These are phyloP conservation scores for Asterella californica DNA, from an alignment of 225 moss, liverwort and hornwort species.

Conservation along the genomic window DNA sequence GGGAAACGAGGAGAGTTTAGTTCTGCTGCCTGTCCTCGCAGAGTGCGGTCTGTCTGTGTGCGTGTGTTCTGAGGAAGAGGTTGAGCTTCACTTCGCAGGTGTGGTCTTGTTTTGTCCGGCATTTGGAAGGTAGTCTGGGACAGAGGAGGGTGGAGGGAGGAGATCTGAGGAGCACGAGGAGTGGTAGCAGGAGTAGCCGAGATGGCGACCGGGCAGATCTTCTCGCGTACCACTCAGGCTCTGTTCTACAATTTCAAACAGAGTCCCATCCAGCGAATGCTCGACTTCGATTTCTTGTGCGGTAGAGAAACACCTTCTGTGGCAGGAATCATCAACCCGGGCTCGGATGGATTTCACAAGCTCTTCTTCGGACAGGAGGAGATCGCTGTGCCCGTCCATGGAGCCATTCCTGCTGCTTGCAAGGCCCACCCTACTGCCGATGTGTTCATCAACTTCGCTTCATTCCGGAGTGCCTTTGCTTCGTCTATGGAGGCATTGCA, in stretches of 20 bases:
- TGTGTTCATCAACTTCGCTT: slow-evolving; percentile 98
- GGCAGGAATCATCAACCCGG: slow-evolving; percentile 88
- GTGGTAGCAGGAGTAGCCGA: neutral
- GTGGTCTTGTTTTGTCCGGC: neutral
- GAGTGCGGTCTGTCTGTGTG: too few relatives aligned
- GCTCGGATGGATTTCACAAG: slow-evolving; percentile 91
- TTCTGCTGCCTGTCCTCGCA: neutral
- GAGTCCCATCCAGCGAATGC: slow-evolving; percentile 65
- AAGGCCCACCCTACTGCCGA: slow-evolving; percentile 87
- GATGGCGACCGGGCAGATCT: slow-evolving; percentile 81
- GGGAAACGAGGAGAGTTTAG: neutral
- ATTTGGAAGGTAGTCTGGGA: neutral
- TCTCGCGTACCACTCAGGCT: slow-evolving; percentile 84
- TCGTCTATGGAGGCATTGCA: slow-evolving; percentile 87
- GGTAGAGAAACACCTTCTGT: slow-evolving; percentile 68
- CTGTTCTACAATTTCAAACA: slow-evolving; percentile 91
- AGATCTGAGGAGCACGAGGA: neutral
- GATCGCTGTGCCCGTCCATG: slow-evolving; percentile 86
- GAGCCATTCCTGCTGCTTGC: slow-evolving; percentile 67
- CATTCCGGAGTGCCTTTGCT: slow-evolving; percentile 81
- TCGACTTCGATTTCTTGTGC: slow-evolving; percentile 50
- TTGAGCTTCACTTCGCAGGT: neutral
- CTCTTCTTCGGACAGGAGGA: slow-evolving; percentile 87
- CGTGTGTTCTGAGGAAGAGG: neutral
- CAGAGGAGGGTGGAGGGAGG: neutral